A percentile compares a stretch with the other conserved stretches of the same genome.
These are phyloP conservation scores for Zygnema cylindricum DNA, from an alignment of 139 green algal species.

Conservation along the genomic window DNA sequence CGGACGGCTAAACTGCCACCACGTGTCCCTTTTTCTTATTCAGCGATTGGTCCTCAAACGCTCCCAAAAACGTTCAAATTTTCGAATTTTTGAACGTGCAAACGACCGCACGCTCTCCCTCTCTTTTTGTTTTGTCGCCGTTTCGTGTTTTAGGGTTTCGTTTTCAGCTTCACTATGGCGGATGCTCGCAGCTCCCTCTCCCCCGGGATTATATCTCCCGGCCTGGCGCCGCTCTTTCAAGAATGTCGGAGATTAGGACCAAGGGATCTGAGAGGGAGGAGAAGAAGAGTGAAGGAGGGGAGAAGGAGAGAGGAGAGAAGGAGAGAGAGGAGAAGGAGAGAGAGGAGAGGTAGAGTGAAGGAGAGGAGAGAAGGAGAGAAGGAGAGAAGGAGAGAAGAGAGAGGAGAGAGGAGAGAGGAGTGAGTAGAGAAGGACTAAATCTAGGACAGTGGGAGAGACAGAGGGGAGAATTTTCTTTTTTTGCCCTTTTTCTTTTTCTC, in stretches of 20 bases:
- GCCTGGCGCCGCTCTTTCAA: neutral
- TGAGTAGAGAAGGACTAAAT: neutral
- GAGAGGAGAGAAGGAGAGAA: neutral
- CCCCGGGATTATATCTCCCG: slow-evolving; percentile 4
- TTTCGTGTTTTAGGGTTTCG: neutral
- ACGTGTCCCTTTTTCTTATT: no score
- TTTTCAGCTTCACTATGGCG: slow-evolving; percentile 10
- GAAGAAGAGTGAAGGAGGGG: neutral
- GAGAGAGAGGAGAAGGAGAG: neutral
- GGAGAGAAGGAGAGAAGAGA: neutral
- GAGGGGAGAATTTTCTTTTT: neutral
- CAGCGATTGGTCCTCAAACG: no score
- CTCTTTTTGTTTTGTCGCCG: neutral
- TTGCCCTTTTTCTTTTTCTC: no score
- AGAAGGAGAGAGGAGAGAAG: slow-evolving; percentile 22
- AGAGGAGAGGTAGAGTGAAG: neutral
- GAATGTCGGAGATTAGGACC: slow-evolving; percentile 2
- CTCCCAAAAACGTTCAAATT: no score
- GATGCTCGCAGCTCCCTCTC: neutral
- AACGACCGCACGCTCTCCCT: no score
- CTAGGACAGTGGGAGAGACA: neutral
- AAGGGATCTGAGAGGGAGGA: neutral
- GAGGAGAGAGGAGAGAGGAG: neutral
- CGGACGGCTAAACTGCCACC: no score
- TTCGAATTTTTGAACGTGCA: no score